A percentile compares a stretch with the other conserved stretches of the same genome.
phyloP scores from a whole-genome alignment of 2,329 filamentous ascomycete genomes.

The Rutstroemia sp. region DNA sequence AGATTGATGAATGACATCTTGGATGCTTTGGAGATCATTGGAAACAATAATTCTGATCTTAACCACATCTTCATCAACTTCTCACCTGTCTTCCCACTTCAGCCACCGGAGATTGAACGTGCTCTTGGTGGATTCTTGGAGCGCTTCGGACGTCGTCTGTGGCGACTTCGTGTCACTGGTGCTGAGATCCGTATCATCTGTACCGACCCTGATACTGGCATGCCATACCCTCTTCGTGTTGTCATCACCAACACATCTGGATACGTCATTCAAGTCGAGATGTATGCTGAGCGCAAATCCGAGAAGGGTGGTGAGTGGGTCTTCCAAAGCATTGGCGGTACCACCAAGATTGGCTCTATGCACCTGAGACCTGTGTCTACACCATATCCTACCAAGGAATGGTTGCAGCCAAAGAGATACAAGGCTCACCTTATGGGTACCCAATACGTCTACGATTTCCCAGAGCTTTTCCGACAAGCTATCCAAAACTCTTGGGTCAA shows the following conservation, averaged over 20 bases:
- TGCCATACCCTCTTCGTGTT: slow-evolving; percentile 86
- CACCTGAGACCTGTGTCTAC: slow-evolving; percentile 86
- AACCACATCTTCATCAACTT: slow-evolving; percentile 99
- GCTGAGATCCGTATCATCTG: slow-evolving; percentile 98
- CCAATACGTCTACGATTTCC: slow-evolving; percentile 99
- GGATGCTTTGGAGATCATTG: slow-evolving; percentile 95
- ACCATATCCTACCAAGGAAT: slow-evolving; percentile 96
- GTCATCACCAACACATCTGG: slow-evolving; percentile 98
- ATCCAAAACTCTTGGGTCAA: slow-evolving; percentile 91
- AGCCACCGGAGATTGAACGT: slow-evolving; percentile 84
- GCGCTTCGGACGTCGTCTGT: slow-evolving; percentile 88
- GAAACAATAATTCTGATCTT: slow-evolving; percentile 97
- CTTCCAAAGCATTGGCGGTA: slow-evolving; percentile 95
- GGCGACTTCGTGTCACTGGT: slow-evolving; percentile 92
- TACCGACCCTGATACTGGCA: slow-evolving; percentile 77
- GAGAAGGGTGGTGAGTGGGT: slow-evolving; percentile 93
- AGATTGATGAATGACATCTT: slow-evolving; percentile 96
- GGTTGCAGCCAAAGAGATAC: slow-evolving; percentile 97
- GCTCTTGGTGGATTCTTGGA: slow-evolving; percentile 93
- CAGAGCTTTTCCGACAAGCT: slow-evolving; percentile 95
- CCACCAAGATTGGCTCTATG: slow-evolving; percentile 91
- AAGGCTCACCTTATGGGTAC: slow-evolving; percentile 99
- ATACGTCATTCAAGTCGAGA: slow-evolving; percentile 94
- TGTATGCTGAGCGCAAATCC: slow-evolving; percentile 96
- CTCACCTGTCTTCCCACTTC: slow-evolving; percentile 88